These are phyloP conservation scores for Hanseniaspora guilliermondii DNA, from an alignment of 805 yeast genomes.

Conservation along the genomic window DNA sequence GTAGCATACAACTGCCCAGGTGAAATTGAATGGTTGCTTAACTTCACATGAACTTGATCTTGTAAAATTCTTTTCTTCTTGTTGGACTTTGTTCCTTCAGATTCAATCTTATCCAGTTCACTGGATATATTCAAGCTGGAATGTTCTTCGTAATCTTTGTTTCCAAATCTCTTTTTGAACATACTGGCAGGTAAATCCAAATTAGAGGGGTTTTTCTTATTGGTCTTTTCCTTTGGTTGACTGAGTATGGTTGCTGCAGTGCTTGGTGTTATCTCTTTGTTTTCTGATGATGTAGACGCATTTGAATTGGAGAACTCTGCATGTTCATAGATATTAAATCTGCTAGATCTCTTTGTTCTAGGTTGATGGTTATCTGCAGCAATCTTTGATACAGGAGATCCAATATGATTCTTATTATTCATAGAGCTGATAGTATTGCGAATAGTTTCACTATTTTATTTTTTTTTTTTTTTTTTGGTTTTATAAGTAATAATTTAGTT, in stretches of 20 bases:
- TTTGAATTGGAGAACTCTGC: neutral
- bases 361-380: constrained; percentile 13
- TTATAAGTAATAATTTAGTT: no score
- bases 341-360: constrained; percentile 11
- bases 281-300: neutral
- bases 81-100: neutral
- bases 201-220: neutral
- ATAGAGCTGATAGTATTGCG: neutral
- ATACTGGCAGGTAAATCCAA: neutral
- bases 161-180: neutral
- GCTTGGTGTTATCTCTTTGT: constrained; percentile 1
- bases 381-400: neutral
- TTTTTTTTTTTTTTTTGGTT: no score
- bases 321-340: constrained; percentile 8
- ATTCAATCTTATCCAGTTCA: neutral
- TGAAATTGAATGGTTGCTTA: constrained; percentile 42
- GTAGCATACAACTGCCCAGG: constrained; percentile 93
- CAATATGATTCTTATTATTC: neutral
- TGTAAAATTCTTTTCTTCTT: neutral
- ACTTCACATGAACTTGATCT: constrained; percentile 55
- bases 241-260: constrained; percentile 12
- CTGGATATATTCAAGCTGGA: constrained; percentile 5
- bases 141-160: neutral
- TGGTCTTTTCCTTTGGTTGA: neutral
- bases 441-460: no score